Conservation (phyloP, 139 green algal genomes). For the Tetraselmis striata region DNA sequence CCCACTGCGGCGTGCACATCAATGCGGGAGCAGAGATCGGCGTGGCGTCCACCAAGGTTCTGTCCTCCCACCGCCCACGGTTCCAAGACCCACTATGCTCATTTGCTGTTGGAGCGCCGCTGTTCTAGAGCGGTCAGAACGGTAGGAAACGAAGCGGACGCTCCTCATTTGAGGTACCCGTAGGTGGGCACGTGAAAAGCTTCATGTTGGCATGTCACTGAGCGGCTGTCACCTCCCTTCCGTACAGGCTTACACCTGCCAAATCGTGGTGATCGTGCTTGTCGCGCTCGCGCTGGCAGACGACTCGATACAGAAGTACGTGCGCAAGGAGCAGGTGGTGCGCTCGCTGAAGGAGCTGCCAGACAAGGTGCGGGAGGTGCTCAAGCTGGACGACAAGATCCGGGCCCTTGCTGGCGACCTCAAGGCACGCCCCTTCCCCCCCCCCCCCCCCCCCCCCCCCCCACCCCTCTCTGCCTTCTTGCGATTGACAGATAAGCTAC, state of each 20-base stretch:
- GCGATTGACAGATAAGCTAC: too few species aligned
- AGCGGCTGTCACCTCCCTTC: too few species aligned
- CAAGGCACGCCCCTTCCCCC: constrained; percentile 16
- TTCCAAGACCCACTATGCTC: too few species aligned
- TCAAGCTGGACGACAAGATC: constrained; percentile 76
- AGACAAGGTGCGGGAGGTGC: constrained; percentile 41
- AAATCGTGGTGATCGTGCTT: constrained; percentile 88
- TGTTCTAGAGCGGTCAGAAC: too few species aligned
- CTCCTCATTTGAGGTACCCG: too few species aligned
- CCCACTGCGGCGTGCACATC: constrained; percentile 91
- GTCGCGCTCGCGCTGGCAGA: constrained; percentile 84
- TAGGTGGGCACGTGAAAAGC: too few species aligned
- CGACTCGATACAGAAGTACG: constrained; percentile 74
- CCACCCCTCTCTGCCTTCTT: too few species aligned
- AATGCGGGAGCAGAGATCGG: constrained; percentile 97
- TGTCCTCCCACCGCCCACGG: background rate
- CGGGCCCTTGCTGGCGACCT: constrained; percentile 70
- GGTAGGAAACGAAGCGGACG: too few species aligned
- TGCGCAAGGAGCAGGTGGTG: constrained; percentile 74
- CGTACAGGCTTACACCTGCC: constrained; percentile 44
- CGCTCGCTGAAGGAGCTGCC: constrained; percentile 67
- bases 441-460: too few species aligned
- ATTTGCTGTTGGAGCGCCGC: too few species aligned
- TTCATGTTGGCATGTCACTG: too few species aligned
- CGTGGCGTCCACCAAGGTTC: constrained; percentile 93